These are phyloP conservation scores for Porodaedalea pini DNA, from an alignment of 1,284 basidiomycete species.

Conservation along the genomic window DNA sequence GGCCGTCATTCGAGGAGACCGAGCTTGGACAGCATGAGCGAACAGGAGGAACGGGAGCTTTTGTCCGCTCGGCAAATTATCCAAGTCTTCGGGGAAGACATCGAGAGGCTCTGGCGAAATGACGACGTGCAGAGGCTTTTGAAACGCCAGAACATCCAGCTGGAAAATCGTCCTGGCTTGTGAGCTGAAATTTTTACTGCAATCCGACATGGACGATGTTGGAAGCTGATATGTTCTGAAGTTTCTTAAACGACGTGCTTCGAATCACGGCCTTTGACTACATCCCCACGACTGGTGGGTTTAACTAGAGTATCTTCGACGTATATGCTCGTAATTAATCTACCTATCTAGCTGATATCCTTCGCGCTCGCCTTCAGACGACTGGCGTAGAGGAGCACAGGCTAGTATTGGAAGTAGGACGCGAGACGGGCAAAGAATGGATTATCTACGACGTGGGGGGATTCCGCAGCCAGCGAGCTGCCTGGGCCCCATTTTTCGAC, in stretches of 20 bases:
- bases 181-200: constrained; percentile 33
- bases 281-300: constrained; percentile 46
- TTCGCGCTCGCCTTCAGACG: constrained; percentile 61
- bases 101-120: constrained; percentile 49
- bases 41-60: constrained; percentile 26
- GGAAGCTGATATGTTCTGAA: constrained; percentile 25
- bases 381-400: constrained; percentile 61
- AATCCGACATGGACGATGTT: neutral
- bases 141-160: constrained; percentile 38
- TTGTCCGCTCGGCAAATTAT: constrained; percentile 47
- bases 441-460: constrained; percentile 63
- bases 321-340: constrained; percentile 10
- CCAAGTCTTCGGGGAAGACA: constrained; percentile 52
- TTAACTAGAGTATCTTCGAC: neutral
- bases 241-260: constrained; percentile 53
- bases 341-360: constrained; percentile 48
- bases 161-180: constrained; percentile 60
- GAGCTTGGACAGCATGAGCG: constrained; percentile 7
- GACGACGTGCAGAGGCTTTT: constrained; percentile 40
- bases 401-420: constrained; percentile 45
- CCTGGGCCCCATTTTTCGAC: constrained; percentile 65
- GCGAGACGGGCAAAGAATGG: constrained; percentile 47
- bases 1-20: neutral
- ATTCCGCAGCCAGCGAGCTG: constrained; percentile 50
- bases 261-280: constrained; percentile 52